Evolutionary conservation across 148 eudicot species (phyloP).

Genomic region (Silene uniflora): DNA sequence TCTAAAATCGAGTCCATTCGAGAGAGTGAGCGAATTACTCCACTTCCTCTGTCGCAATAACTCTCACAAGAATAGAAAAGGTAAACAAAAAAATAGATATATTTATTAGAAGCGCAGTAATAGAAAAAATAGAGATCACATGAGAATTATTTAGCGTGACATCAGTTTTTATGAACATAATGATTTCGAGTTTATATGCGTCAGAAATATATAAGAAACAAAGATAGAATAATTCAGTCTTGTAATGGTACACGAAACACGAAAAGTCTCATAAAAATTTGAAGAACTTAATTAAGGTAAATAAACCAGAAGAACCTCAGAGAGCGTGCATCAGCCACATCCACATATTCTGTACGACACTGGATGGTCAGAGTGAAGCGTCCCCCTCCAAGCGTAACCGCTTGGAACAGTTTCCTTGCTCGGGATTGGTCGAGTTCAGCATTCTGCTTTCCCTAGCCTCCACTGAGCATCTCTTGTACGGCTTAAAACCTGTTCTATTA

Average conservation of each 20-base stretch:
- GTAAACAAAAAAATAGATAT: no score
- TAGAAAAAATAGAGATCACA: not conserved
- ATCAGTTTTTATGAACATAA: conserved; percentile 18
- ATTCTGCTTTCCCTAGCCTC: conserved; percentile 65
- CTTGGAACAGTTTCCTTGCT: conserved; percentile 70
- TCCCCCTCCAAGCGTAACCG: conserved; percentile 74
- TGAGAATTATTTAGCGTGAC: conserved; percentile 2
- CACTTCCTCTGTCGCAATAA: no score
- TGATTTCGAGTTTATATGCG: conserved; percentile 18
- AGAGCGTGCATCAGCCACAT: conserved; percentile 13
- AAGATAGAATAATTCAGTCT: conserved; percentile 23
- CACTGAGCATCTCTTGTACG: conserved; percentile 86
- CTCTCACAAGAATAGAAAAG: no score
- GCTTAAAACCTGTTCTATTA: conserved; percentile 85
- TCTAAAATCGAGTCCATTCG: no score
- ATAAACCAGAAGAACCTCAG: conserved; percentile 19
- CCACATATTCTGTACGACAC: conserved; percentile 29
- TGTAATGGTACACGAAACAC: conserved; percentile 28
- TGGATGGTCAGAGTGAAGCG: conserved; percentile 43
- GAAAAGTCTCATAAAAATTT: conserved; percentile 20
- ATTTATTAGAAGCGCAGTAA: not conserved
- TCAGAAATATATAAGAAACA: conserved; percentile 7
- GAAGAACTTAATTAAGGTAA: conserved; percentile 22
- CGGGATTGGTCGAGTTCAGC: conserved; percentile 39
- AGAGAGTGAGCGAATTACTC: no score